Percentiles rank a stretch among this genome's conserved stretches.
Conservation (phyloP, 169 alveolate species). For the Plasmodium berghei region DNA sequence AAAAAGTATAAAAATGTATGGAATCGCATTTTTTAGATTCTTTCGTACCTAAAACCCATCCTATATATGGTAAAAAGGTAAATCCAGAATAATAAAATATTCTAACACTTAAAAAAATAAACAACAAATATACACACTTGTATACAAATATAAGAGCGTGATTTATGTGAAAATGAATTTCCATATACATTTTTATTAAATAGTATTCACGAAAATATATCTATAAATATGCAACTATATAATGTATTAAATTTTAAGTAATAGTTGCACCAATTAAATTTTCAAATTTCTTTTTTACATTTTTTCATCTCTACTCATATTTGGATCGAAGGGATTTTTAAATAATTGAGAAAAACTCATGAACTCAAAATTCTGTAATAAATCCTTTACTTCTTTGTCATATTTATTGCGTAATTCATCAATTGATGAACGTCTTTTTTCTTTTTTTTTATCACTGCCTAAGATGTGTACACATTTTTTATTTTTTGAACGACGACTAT, state of each 20-base stretch:
- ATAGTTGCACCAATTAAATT: background rate
- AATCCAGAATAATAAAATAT: slow-evolving; percentile 66
- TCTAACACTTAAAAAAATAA: slow-evolving; percentile 37
- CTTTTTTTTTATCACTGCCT: slow-evolving; percentile 1
- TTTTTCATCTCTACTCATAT: slow-evolving; percentile 66
- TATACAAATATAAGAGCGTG: background rate
- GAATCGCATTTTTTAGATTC: slow-evolving; percentile 3
- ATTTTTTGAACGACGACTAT: background rate
- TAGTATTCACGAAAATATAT: background rate
- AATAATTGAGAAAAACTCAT: slow-evolving; percentile 44
- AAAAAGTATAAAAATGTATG: slow-evolving; percentile 1
- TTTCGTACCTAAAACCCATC: slow-evolving; percentile 71
- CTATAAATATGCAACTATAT: background rate
- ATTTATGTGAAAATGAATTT: background rate
- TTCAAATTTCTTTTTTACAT: slow-evolving; percentile 36
- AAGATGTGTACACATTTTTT: background rate
- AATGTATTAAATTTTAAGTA: background rate
- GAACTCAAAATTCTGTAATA: slow-evolving; percentile 38
- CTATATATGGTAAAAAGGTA: slow-evolving; percentile 61
- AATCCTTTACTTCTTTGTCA: slow-evolving; percentile 38
- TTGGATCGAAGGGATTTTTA: slow-evolving; percentile 56
- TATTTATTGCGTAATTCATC: slow-evolving; percentile 48
- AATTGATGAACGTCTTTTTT: slow-evolving; percentile 31
- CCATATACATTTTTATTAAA: background rate
- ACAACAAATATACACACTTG: background rate